Evolutionary conservation across 768 basidiomycete genomes (phyloP), one percentile per base, ranked within the genome.

Genomic region (Gyrodon lividus): DNA sequence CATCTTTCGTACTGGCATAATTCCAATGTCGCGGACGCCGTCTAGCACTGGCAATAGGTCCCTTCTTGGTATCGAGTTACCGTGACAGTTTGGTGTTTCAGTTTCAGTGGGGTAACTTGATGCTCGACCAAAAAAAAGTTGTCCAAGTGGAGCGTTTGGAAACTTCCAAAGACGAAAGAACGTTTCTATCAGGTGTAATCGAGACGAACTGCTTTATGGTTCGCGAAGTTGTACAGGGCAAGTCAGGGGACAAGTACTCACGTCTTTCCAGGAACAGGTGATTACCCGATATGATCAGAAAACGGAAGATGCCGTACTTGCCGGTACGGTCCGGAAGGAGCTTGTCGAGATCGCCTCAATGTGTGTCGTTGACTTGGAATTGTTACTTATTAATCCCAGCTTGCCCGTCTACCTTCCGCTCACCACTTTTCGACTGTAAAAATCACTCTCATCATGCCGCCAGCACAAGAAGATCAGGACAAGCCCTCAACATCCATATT

Each of bases 401-500:
- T 53, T 48, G 50, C 49, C 48, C 34, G 19, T 43, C 28, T 16
- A 30, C 23, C 33, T 8, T 46, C 45, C 26, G 26, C 43, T 48
- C 41, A 47, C 20, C 22, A 24, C 23, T 50, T 59, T 57, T 51
- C 43, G 46, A 50, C 47, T 52, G 17, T 37, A 33, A 30, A 48
- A 54, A 39, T 8, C 50, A 41, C 51, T 12, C 19, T 10, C 37
- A 49, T 26, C 39, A 70, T 70, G 70, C 60, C 70, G 2, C 65
- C 70, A 26, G 49, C 59, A 0, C 70, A 71, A 10, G 70, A 72
- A 0, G 47, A 45, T 0, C 77, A 78, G 51, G 77, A 79, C 46
- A 78, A 80, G 52, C 63, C 71, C 12, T 65, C 78, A 0, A 61
- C 80, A 0, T 70, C 77, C 23, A 78, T 83, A 2, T 74, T 87